Base-by-base conservation (phyloP, 2,329 filamentous ascomycete species). In the Colletotrichum nymphaeae region DNA sequence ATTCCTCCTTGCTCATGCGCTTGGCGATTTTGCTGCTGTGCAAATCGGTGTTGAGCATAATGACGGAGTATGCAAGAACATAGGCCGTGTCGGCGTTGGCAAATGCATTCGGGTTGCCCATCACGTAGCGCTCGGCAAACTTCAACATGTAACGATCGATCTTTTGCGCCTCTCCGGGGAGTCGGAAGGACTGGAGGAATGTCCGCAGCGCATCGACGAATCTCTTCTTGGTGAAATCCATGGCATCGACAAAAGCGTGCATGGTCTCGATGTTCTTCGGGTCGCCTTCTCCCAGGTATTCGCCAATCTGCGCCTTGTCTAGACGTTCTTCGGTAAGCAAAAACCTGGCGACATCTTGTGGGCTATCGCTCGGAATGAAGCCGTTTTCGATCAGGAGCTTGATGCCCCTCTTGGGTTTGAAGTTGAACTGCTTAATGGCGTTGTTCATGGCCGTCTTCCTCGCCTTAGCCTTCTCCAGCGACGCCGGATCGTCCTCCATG, bases 101-200 rank as follows among this genome's bases (percentile, higher is more conserved):
- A 82, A 98, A 99, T 1, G 97, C 96, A 79, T 98, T 98, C 0
- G 97, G 97, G 77, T 99, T 99, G 35, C 95, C 95, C 73, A 93
- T 93, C 64, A 97, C 94, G 81, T 99, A 99, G 73, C 96, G 92
- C 82, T 98, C 96, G 11, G 97, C 97, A 84, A 98, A 99, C 82
- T 99, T 99, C 76, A 99, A 86, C 97, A 99, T 98, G 84, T 98
- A 97, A 60, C 97, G 94, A 90, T 99, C 97, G 77, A 99, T 99
- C 86, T 99, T 99, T 81, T 99, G 97, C 0, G 95, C 95, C 83
- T 99, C 97, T 74, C 97, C 97, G 0, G 97, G 97, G 16, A 99
- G 86, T 75, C 97, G 93, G 86, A 99, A 99, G 32, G 95, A 94
- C 81, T 99, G 97, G 14, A 99, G 86, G 79, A 99, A 99, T 72